Evolutionary conservation across 2,329 filamentous ascomycete species (phyloP).

Genomic region (Periglandula ipomoeae): DNA sequence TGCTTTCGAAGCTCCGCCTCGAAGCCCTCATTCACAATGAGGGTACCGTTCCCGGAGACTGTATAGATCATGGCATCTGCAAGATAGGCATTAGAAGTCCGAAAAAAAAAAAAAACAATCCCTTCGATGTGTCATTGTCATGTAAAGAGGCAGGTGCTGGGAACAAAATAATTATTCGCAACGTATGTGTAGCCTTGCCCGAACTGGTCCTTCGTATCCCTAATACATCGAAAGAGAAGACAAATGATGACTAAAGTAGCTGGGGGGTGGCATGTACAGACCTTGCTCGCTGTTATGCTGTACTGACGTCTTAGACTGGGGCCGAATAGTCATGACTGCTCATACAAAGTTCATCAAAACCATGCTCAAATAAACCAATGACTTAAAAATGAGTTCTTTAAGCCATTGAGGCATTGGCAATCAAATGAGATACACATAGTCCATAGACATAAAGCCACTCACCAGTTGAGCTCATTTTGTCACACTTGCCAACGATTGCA

Average conservation of each 20-base stretch:
- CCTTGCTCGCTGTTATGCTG: constrained; percentile 64
- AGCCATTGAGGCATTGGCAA: neutral
- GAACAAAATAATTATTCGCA: neutral
- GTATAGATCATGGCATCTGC: constrained; percentile 61
- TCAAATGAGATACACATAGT: neutral
- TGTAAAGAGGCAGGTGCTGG: neutral
- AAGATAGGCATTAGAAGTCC: neutral
- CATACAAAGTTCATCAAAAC: constrained; percentile 14
- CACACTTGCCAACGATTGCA: constrained; percentile 55
- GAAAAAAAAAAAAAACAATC: too few species aligned
- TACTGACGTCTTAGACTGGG: constrained; percentile 51
- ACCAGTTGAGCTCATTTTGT: constrained; percentile 59
- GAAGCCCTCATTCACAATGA: constrained; percentile 49
- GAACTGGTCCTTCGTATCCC: too few species aligned
- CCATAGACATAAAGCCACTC: constrained; percentile 19
- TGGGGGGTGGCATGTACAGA: constrained; percentile 20
- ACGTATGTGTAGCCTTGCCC: too few species aligned
- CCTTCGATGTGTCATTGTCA: neutral
- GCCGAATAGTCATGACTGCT: constrained; percentile 53
- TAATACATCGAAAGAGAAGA: too few species aligned
- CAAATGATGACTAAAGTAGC: neutral
- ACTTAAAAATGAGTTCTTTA: neutral
- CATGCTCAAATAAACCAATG: neutral
- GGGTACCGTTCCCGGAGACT: constrained; percentile 48
- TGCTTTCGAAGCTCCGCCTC: constrained; percentile 42